These are phyloP conservation scores for Albugo candida DNA, from an alignment of 352 stramenopile species.

Conservation along the genomic window DNA sequence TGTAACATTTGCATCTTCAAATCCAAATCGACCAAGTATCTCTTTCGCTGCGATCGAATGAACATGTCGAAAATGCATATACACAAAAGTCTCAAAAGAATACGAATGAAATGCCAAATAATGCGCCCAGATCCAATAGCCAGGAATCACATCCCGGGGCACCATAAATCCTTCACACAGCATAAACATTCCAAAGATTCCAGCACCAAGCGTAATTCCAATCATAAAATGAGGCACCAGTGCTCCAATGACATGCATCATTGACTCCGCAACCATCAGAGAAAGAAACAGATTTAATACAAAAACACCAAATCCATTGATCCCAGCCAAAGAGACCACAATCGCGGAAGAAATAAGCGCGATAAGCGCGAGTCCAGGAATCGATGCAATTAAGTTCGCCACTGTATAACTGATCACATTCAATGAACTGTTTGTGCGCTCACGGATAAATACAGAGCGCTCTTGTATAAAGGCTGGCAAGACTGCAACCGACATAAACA, in stretches of 20 bases:
- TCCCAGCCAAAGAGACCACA: slow-evolving; percentile 14
- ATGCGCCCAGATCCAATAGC: slow-evolving; percentile 28
- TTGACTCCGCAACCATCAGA: slow-evolving; percentile 23
- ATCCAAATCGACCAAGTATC: slow-evolving; percentile 11
- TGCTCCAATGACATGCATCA: slow-evolving; percentile 22
- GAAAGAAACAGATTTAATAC: slow-evolving; percentile 26
- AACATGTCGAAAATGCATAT: slow-evolving; percentile 19
- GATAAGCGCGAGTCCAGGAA: slow-evolving; percentile 29
- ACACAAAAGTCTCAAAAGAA: slow-evolving; percentile 29
- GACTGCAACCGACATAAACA: slow-evolving; percentile 78
- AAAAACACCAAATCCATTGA: slow-evolving; percentile 18
- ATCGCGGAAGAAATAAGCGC: slow-evolving; percentile 15
- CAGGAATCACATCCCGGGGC: slow-evolving; percentile 16
- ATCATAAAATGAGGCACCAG: slow-evolving; percentile 34
- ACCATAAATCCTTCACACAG: slow-evolving; percentile 35
- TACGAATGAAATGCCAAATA: slow-evolving; percentile 44
- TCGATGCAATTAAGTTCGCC: slow-evolving; percentile 22
- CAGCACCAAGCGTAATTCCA: slow-evolving; percentile 26
- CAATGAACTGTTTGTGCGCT: slow-evolving; percentile 42
- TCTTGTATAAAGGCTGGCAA: slow-evolving; percentile 77
- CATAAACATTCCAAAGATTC: slow-evolving; percentile 32
- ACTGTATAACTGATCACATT: slow-evolving; percentile 29
- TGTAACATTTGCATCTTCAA: slow-evolving; percentile 12
- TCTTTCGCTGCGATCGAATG: not conserved
- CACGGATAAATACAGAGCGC: slow-evolving; percentile 39